Evolutionary conservation across 2,329 filamentous ascomycete species (phyloP), one percentile per base, ranked within the genome.

Genomic region (Fusarium citri): DNA sequence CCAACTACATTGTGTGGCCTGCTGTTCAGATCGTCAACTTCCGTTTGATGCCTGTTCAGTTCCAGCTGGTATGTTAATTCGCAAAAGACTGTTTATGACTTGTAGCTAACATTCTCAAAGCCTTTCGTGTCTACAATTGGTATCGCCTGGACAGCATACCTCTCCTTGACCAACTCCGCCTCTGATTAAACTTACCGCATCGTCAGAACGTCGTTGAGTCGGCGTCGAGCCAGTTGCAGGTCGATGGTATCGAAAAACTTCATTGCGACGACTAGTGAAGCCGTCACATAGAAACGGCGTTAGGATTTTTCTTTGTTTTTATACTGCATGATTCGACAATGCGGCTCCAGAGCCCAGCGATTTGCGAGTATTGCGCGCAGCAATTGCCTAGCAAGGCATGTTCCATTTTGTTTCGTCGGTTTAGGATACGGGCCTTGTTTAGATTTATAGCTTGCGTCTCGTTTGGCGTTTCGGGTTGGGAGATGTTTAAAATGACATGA

Each of bases 11-110:
- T 74, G 88, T 99, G 25, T 99, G 96, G 96, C 96, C 96, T 25
- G 89, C 92, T 8, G 96, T 99, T 46, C 96, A 99, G 83, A 90
- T 98, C 69, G 88, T 99, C 83, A 99, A 99, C 84, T 99, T 99
- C 83, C 89, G 95, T 30, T 79, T 98, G 73, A 94, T 99, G 85
- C 96, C 96, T 16, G 91, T 98, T 55, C 94, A 97, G 78, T 97
- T 96, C 80, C 96, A 99, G 81, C 92, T 99, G 81, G 94, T 98
- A 83, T 86, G 94, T 88, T 18, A 3, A 2, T 18, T 25, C 16
- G 4, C 8, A 1, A 11, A 8, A 9, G 9, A 43, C 10, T 6
- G 18, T 22, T 2, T n/a, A 10, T 12, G 12, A 3, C 15, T 18
- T 3, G 23, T 48, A 31, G 18, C 67, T 76, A 59, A 75, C 43